These are phyloP conservation scores for Alloteropsis angusta DNA, from an alignment of 202 grass and related monocot species.

Conservation along the genomic window DNA sequence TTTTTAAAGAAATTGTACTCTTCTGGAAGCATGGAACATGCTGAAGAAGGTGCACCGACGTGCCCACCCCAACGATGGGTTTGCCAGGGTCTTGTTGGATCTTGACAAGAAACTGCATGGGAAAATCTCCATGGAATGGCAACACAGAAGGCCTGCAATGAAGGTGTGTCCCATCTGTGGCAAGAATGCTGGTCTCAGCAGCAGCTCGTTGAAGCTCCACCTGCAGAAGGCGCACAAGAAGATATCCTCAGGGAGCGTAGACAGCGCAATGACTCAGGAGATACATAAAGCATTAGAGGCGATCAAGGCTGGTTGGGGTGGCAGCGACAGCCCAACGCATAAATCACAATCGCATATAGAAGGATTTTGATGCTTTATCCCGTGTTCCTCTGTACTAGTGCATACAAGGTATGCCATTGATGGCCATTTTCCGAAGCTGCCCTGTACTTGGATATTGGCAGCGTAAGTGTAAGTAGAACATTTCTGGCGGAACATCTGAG, in stretches of 20 bases:
- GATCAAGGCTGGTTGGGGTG: slow-evolving; percentile 31
- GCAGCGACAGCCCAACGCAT: slow-evolving; percentile 41
- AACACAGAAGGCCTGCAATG: slow-evolving; percentile 63
- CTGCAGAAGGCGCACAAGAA: slow-evolving; percentile 70
- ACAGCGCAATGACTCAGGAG: slow-evolving; percentile 68
- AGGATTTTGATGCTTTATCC: slow-evolving; percentile 13
- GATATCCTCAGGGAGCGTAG: slow-evolving; percentile 67
- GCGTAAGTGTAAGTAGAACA: neutral
- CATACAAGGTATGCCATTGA: neutral
- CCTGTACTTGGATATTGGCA: neutral
- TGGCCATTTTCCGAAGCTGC: neutral
- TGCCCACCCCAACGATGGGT: slow-evolving; percentile 83
- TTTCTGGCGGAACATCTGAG: neutral
- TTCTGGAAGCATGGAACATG: slow-evolving; percentile 76
- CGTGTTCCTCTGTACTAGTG: neutral
- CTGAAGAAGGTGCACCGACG: slow-evolving; percentile 76
- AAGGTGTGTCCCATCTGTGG: slow-evolving; percentile 85
- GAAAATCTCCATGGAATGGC: slow-evolving; percentile 76
- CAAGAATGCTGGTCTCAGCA: slow-evolving; percentile 81
- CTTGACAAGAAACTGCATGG: slow-evolving; percentile 72
- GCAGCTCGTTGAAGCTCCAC: slow-evolving; percentile 85
- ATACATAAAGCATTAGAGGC: slow-evolving; percentile 64
- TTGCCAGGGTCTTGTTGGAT: slow-evolving; percentile 68
- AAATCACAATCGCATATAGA: slow-evolving; percentile 30
- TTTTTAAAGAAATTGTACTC: slow-evolving; percentile 41